phyloP scores from a whole-genome alignment of 768 basidiomycete species.

The Lactarius evosmus region DNA sequence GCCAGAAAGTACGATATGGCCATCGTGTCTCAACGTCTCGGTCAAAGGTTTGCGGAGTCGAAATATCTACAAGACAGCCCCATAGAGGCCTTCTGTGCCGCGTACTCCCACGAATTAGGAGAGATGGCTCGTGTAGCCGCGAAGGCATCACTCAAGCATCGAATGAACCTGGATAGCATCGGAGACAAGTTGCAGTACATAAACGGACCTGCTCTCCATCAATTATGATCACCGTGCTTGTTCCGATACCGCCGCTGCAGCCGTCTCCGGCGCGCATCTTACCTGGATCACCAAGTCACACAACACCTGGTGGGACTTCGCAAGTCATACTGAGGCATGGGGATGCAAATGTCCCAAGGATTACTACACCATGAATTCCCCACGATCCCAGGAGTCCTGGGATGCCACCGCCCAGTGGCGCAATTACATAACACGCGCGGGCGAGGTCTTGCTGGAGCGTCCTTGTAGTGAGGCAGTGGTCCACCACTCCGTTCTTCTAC shows the following conservation, averaged over 20 bases:
- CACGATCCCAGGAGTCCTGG: neutral
- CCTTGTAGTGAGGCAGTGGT: neutral
- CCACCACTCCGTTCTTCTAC: neutral
- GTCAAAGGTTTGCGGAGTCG: neutral
- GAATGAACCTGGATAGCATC: neutral
- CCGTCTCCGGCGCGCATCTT: neutral
- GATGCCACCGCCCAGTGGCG: neutral
- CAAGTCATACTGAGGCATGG: neutral
- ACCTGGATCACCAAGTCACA: neutral
- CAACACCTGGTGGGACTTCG: neutral
- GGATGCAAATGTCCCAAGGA: neutral
- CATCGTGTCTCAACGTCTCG: neutral
- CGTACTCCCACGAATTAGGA: neutral
- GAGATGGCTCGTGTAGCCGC: constrained; percentile 1
- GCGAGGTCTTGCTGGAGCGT: neutral
- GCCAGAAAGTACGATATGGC: constrained; percentile 9
- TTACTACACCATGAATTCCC: neutral
- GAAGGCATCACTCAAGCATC: constrained; percentile 6
- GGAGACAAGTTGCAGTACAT: neutral
- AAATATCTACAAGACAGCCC: neutral
- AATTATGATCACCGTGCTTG: constrained; percentile 11
- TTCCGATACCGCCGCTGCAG: neutral
- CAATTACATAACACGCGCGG: neutral
- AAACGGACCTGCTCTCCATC: constrained; percentile 1
- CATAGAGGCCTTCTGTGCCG: neutral